Percentiles rank a stretch among this genome's conserved stretches.
Conservation (phyloP, 2,329 filamentous ascomycete genomes). For the Aspergillus fumigatus region DNA sequence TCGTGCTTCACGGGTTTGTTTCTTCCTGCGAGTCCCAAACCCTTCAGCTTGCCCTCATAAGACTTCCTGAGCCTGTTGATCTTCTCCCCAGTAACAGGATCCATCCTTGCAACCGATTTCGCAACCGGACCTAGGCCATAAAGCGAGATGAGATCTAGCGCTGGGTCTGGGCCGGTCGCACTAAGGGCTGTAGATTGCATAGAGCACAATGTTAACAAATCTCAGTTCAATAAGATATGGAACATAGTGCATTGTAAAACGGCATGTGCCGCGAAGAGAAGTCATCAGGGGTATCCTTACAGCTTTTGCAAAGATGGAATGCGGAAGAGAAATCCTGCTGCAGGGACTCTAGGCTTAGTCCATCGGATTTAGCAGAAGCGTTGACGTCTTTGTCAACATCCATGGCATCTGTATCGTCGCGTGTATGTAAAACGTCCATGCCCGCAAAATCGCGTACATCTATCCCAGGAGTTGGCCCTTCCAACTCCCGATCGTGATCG, state of each 20-base stretch:
- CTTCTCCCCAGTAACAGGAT: constrained; percentile 61
- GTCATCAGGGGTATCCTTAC: constrained; percentile 45
- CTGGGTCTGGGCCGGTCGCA: constrained; percentile 52
- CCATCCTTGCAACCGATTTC: constrained; percentile 54
- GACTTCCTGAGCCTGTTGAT: constrained; percentile 57
- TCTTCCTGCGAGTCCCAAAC: constrained; percentile 42
- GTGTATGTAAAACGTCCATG: constrained; percentile 10
- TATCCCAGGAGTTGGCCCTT: constrained; percentile 11
- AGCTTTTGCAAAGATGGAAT: constrained; percentile 47
- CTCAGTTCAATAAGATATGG: constrained; percentile 26
- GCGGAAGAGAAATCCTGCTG: constrained; percentile 44
- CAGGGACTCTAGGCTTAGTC: constrained; percentile 39
- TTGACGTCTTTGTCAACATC: constrained; percentile 33
- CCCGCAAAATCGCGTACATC: constrained; percentile 20
- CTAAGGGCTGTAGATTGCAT: constrained; percentile 39
- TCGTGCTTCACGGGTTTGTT: constrained; percentile 47
- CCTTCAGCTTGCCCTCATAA: constrained; percentile 49
- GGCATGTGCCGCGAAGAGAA: constrained; percentile 28
- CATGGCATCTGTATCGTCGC: constrained; percentile 32
- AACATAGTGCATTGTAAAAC: constrained; percentile 25
- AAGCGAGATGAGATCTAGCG: constrained; percentile 55
- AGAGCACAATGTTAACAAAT: constrained; percentile 41
- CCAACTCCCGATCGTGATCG: constrained; percentile 31
- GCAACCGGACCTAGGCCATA: constrained; percentile 55
- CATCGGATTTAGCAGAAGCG: constrained; percentile 17